Percentiles rank a stretch among this genome's conserved stretches.
phyloP scores from a whole-genome alignment of 768 basidiomycete genomes.

The Macrolepiota albuminosa region DNA sequence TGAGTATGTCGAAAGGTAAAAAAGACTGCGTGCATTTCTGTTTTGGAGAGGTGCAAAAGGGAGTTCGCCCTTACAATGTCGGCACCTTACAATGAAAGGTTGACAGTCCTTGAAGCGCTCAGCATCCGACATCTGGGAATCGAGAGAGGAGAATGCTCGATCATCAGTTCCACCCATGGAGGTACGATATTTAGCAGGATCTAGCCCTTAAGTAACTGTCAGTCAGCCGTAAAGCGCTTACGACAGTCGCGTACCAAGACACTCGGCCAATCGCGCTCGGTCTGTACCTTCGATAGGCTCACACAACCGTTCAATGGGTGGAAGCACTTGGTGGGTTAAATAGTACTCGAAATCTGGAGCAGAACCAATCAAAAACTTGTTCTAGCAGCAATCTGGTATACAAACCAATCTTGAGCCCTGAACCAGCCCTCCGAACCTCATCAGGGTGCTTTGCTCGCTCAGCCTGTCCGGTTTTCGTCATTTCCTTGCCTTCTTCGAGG shows the following conservation, averaged over 20 bases:
- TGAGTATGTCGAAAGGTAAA: neutral
- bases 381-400: neutral
- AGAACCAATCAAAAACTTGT: conserved; percentile 4
- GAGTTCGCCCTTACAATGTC: conserved; percentile 58
- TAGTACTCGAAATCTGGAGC: conserved; percentile 85
- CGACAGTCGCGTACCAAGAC: conserved; percentile 57
- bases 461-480: conserved; percentile 73
- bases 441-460: conserved; percentile 93
- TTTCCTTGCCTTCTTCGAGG: conserved; percentile 64
- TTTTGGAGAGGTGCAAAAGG: conserved; percentile 58
- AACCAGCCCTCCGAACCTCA: conserved; percentile 68
- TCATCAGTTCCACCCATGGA: conserved; percentile 46
- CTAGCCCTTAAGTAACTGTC: conserved; percentile 39
- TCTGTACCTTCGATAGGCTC: conserved; percentile 97
- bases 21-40: conserved; percentile 38
- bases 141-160: conserved; percentile 69
- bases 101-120: conserved; percentile 80
- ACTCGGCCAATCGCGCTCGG: conserved; percentile 87
- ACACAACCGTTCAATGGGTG: conserved; percentile 92
- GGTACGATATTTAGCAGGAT: conserved; percentile 52
- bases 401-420: conserved; percentile 71
- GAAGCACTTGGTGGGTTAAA: conserved; percentile 85
- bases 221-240: neutral
- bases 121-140: conserved; percentile 83
- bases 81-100: conserved; percentile 73